Base-by-base conservation (phyloP, 2,329 filamentous ascomycete species). In the Torrubiella hemipterigena region DNA sequence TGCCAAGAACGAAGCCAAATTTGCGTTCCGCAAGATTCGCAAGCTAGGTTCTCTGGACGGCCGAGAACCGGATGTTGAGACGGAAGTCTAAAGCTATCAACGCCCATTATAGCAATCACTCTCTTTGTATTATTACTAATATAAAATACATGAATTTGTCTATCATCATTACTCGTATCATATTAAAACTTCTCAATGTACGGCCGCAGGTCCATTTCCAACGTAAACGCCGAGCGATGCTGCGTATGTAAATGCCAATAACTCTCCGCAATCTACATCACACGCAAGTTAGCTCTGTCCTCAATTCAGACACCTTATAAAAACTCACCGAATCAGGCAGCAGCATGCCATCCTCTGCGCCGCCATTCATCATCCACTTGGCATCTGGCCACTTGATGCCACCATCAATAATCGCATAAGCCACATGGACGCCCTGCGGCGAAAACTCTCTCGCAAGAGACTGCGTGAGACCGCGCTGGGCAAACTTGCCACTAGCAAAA, bases 221-320 rank as follows among this genome's bases (percentile, higher is more conserved):
- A 82, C 0, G 82, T 86, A 47, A 89, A 93, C 3, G 74, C 74
- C 6, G 80, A 83, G 42, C 73, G 69, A 19, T 78, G 81, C 59
- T 94, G 85, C 0, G 76, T 80, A 48, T 93, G 85, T 46, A 93
- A 50, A 49, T 78, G 64, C 83, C 84, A 93, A 48, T 93, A 93
- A 9, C 73, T 71, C 41, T 93, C 83, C 9, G 85, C 85, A 63
- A 93, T 93, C 76, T 89, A 27, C 13, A 20, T n/a, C 2, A 14
- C 9, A 40, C 20, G 42, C 29, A 13, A 40, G 42, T 30, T 8
- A 22, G 3, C 19, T 17, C 19, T 6, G 7, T 9, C 4, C 6
- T 8, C 6, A 27, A 31, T 14, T 21, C n/a, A 33, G 20, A 8
- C 1, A 15, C 9, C 7, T 5, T 15, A 17, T 12, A 22, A 18